Evolutionary conservation across 768 basidiomycete genomes (phyloP), one percentile per base, ranked within the genome.

Genomic region (Boletus reticulatus): DNA sequence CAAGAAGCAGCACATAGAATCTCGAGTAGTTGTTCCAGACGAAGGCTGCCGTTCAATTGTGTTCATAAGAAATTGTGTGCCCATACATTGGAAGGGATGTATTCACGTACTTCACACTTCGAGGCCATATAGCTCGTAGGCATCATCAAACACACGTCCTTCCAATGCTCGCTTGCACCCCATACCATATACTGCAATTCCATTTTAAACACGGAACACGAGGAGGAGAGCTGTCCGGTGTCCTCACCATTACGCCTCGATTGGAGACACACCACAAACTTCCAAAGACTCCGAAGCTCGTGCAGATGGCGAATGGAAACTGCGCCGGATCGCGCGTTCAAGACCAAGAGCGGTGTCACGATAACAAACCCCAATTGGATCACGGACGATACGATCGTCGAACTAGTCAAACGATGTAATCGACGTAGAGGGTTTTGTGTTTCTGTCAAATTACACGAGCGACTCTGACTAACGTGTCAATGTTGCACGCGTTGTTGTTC

Each of bases 1-100:
- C 55, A 94, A 76, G 78, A 94, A 87, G 81, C 94, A 94, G 61
- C 83, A 84, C 75, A 90, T 73, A 61, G 87, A 89, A 72, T 89
- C 84, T 50, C 81, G 79, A n/a, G 87, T 85, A 52, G 78, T 87
- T 32, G 83, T 92, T 43, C 89, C 89, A 56, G 88, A 84, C 13
- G 84, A 85, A 22, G 75, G 82, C 84, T 88, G 52, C 36, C 45
- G 52, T 34, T 24, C 50, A 60, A 43, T 39, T 19, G 34, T 43
- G 29, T 52, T 32, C 55, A 54, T 51, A 27, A 52, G 61, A 49
- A 17, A 55, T 42, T 41, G 43, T n/a, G 16, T 34, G 32, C 12
- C 43, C 50, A 37, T 32, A 12, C n/a, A 34, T 22, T 14, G 16
- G 39, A 52, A 55, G 57, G 34, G 44, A 44, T 44, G 19, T 43